phyloP scores from a whole-genome alignment of 2,329 filamentous ascomycete genomes.

The Colletotrichum graminicola region DNA sequence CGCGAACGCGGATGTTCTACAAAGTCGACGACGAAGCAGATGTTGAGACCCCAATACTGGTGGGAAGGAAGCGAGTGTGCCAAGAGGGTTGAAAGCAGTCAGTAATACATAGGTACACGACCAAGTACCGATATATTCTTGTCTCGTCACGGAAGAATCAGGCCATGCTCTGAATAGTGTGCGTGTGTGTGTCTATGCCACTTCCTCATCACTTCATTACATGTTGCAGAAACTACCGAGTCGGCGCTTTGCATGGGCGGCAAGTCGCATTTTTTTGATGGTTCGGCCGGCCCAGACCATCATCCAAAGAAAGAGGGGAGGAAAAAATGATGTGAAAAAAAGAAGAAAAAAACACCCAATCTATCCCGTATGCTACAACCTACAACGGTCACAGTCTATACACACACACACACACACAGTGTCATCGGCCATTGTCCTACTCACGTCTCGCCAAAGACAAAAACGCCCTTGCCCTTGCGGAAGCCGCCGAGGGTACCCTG shows the following conservation, averaged over 20 bases:
- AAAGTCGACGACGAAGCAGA: neutral
- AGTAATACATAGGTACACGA: neutral
- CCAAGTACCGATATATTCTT: no score
- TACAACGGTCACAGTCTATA: neutral
- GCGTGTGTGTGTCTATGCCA: no score
- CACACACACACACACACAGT: neutral
- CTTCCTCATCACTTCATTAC: no score
- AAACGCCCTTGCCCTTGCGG: slow-evolving; percentile 88
- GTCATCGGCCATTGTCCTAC: no score
- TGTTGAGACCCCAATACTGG: neutral
- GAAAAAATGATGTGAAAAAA: no score
- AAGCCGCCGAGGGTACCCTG: slow-evolving; percentile 88
- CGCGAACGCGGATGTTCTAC: neutral
- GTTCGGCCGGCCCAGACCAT: no score
- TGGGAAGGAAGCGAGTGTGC: neutral
- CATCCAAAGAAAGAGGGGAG: no score
- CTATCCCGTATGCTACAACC: slow-evolving; percentile 25
- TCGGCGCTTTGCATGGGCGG: no score
- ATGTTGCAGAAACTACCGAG: no score
- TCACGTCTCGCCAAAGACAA: slow-evolving; percentile 78
- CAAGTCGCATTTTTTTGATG: no score
- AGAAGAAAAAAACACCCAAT: neutral
- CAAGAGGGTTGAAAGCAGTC: neutral
- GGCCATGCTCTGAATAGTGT: no score
- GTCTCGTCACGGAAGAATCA: no score